phyloP scores from a whole-genome alignment of 129 eudicot species.

The Heracleum sosnowskyi region DNA sequence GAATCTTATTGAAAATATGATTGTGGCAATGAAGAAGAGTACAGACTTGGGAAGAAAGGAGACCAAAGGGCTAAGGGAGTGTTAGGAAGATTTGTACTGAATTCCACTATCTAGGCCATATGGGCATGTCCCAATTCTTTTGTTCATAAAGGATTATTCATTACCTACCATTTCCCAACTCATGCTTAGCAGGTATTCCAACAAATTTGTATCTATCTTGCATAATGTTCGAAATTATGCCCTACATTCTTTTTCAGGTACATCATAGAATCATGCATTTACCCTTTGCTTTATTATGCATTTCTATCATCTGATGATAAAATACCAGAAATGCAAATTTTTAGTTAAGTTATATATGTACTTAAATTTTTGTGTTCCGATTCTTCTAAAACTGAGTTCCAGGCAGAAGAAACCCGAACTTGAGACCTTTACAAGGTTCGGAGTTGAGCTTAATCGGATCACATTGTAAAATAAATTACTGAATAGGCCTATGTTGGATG shows the following conservation, averaged over 20 bases:
- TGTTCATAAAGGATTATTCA: not conserved
- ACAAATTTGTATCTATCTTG: too few relatives aligned
- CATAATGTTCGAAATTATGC: not conserved
- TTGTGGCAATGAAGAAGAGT: not conserved
- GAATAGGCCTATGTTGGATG: too few relatives aligned
- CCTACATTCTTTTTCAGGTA: not conserved
- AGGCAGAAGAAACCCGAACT: too few relatives aligned
- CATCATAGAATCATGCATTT: not conserved
- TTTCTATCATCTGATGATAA: too few relatives aligned
- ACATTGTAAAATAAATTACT: too few relatives aligned
- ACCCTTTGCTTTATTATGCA: too few relatives aligned
- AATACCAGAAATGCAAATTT: too few relatives aligned
- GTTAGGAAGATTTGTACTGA: not conserved
- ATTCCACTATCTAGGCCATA: slow-evolving; percentile 13
- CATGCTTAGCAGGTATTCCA: not conserved
- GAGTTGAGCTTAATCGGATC: too few relatives aligned
- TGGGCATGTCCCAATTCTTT: slow-evolving; percentile 19
- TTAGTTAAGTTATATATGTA: too few relatives aligned
- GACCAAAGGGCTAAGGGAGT: not conserved
- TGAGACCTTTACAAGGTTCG: too few relatives aligned
- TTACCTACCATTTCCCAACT: slow-evolving; percentile 7
- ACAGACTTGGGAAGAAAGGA: not conserved
- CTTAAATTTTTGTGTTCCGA: too few relatives aligned
- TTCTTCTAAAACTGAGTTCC: too few relatives aligned
- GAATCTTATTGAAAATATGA: not conserved